Base-by-base conservation (phyloP, 768 basidiomycete species). In the Boletus edulis region DNA sequence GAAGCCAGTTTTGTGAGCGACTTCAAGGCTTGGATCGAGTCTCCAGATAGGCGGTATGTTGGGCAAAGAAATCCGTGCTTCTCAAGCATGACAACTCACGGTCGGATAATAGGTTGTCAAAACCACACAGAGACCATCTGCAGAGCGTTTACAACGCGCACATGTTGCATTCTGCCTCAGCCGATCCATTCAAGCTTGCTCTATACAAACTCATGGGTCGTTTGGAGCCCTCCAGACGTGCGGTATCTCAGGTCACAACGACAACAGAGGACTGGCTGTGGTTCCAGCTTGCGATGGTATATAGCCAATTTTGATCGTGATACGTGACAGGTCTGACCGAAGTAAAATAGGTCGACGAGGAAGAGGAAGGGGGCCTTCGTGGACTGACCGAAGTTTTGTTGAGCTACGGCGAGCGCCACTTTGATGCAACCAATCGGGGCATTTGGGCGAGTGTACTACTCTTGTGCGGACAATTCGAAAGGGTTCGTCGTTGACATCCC, bases 231-330 rank as follows among this genome's bases (percentile, higher is more conserved):
- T 72, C 81, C 5, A 79, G 90, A 52, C 81, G 94, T 46, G 88
- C 83, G 62, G 86, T 95, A 3, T 81, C 85, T 6, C 83, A 86
- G 39, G 93, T 98, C 5, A 98, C 94, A 0, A 81, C 82, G 11
- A 95, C 94, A 1, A 94, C 92, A 3, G 97, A 98, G 68, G 97
- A 99, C 71, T 99, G 96, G 96, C 76, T 98, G 35, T 99, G 96
- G 96, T 87, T 95, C 77, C 95, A 99, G 73, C 80, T 98, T 14
- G 80, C 87, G 1, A 89, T 98, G 83, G 90, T 85, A 46, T 14
- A 37, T 52, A 35, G 41, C 24, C 7, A 17, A 0, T 15, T 38
- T 52, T 29, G 39, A 6, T 32, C 35, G 12, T 17, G 29, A 35
- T 45, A 47, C 15, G 11, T 46, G 20, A 63, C 17, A n/a, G 1